phyloP scores from a whole-genome alignment of 2,329 filamentous ascomycete genomes.

The Penicillium sumatraense region DNA sequence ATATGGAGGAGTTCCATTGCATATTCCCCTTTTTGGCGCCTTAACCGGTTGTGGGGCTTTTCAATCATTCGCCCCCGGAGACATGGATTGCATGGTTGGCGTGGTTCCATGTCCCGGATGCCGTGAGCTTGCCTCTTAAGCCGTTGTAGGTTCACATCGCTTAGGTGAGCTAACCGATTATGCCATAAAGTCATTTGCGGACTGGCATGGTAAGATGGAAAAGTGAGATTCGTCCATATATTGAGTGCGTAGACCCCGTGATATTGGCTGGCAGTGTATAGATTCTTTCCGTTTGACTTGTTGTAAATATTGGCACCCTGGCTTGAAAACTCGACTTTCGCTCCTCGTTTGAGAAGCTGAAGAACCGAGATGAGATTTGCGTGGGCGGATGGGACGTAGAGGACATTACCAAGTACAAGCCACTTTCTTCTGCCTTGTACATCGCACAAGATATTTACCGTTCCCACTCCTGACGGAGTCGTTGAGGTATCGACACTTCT shows the following conservation, averaged over 20 bases:
- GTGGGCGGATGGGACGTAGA: background rate
- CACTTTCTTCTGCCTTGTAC: background rate
- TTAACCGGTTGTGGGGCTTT: background rate
- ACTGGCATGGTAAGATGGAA: background rate
- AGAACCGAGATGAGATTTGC: background rate
- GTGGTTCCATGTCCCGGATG: background rate
- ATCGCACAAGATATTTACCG: background rate
- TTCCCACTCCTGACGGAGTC: background rate
- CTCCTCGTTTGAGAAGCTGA: background rate
- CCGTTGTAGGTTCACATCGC: background rate
- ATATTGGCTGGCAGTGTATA: constrained; percentile 5
- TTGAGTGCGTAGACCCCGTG: background rate
- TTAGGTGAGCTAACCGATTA: background rate
- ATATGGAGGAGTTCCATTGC: background rate
- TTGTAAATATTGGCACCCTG: background rate
- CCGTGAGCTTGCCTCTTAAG: background rate
- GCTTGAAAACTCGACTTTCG: constrained; percentile 1
- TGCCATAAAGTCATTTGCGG: background rate
- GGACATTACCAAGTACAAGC: background rate
- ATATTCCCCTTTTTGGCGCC: background rate
- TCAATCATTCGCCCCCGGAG: background rate
- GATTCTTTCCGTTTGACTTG: constrained; percentile 2
- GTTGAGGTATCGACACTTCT: background rate
- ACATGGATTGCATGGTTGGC: background rate
- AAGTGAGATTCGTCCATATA: background rate